A percentile compares a stretch with the other conserved stretches of the same genome.
These are phyloP conservation scores for Populus davidiana DNA, from an alignment of 345 rosid species.

Conservation along the genomic window DNA sequence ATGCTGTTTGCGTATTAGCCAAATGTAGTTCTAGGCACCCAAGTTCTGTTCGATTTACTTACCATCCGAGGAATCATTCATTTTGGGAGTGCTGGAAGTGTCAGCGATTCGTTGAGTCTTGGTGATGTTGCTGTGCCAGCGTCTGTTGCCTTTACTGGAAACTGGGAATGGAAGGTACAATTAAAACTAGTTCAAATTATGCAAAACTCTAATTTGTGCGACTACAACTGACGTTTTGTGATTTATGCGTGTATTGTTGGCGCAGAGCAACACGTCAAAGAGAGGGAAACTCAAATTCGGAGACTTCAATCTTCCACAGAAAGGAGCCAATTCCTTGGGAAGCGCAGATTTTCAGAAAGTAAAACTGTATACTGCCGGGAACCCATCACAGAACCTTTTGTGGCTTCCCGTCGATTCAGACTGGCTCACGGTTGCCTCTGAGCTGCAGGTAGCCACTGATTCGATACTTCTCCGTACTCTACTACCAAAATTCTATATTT, in stretches of 20 bases:
- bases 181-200: neutral
- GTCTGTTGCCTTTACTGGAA: slow-evolving; percentile 29
- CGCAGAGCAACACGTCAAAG: slow-evolving; percentile 25
- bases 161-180: slow-evolving; percentile 42
- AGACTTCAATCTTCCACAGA: slow-evolving; percentile 29
- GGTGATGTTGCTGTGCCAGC: slow-evolving; percentile 34
- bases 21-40: slow-evolving; percentile 34
- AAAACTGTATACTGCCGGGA: neutral
- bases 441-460: slow-evolving; percentile 1
- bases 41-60: slow-evolving; percentile 28
- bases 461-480: too few relatives aligned
- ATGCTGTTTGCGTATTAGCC: neutral
- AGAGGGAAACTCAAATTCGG: slow-evolving; percentile 34
- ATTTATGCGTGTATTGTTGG: too few relatives aligned
- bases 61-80: slow-evolving; percentile 33
- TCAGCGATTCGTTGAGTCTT: slow-evolving; percentile 22
- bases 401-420: slow-evolving; percentile 34
- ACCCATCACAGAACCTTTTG: slow-evolving; percentile 18
- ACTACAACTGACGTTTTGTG: too few relatives aligned
- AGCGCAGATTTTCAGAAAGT: slow-evolving; percentile 18
- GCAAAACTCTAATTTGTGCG: too few relatives aligned
- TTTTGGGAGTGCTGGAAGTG: slow-evolving; percentile 38
- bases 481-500: too few relatives aligned
- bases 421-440: slow-evolving; percentile 25
- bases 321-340: slow-evolving; percentile 34